Evolutionary conservation across 2,329 filamentous ascomycete species (phyloP).

Genomic region (Berkeleyomyces rouxiae): DNA sequence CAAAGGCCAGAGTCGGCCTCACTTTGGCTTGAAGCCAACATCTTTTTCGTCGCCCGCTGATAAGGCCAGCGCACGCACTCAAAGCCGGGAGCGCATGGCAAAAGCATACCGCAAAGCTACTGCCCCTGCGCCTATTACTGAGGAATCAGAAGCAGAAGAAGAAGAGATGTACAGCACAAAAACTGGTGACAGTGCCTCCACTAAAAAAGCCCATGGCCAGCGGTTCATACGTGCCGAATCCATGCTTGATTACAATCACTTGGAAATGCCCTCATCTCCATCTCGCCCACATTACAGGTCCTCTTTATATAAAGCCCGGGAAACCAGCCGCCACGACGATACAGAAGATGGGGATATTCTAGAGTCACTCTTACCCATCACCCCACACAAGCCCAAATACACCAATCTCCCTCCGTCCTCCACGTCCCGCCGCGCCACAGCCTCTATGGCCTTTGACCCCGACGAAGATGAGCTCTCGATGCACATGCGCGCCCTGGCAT

Average conservation of each 20-base stretch:
- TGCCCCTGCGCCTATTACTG: background rate
- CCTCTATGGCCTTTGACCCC: slow-evolving; percentile 25
- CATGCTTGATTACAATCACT: background rate
- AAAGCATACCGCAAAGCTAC: background rate
- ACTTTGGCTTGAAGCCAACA: background rate
- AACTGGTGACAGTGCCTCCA: background rate
- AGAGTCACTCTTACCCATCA: slow-evolving; percentile 6
- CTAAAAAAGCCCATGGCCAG: background rate
- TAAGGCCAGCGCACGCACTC: background rate
- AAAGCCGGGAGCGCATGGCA: background rate
- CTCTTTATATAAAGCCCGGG: background rate
- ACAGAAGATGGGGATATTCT: background rate
- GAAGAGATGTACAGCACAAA: background rate
- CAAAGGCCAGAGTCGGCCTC: background rate
- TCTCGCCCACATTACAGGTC: background rate
- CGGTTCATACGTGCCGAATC: background rate
- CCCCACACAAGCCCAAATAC: slow-evolving; percentile 18
- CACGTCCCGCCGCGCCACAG: slow-evolving; percentile 22
- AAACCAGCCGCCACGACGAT: background rate
- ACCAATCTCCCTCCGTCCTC: slow-evolving; percentile 21
- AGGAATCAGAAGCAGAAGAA: background rate
- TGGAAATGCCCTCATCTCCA: background rate
- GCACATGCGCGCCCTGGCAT: slow-evolving; percentile 15
- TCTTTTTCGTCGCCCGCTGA: slow-evolving; percentile 6
- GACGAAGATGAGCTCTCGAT: slow-evolving; percentile 26